phyloP scores from a whole-genome alignment of 2,329 filamentous ascomycete species.

The Neopestalotiopsis sp. region DNA sequence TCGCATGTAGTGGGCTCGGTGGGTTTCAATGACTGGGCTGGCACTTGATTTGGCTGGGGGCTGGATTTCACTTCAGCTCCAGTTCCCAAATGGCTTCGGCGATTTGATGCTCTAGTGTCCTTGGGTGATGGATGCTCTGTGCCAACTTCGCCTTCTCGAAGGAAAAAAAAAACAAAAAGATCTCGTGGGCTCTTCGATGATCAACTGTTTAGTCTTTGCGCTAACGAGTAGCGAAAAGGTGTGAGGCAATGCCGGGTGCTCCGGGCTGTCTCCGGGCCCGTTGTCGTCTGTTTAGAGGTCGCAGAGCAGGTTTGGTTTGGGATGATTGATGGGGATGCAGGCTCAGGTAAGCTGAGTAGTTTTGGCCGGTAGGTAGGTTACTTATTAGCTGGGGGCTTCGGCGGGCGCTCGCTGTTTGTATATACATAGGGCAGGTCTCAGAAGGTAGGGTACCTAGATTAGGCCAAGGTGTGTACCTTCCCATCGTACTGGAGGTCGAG shows the following conservation, averaged over 20 bases:
- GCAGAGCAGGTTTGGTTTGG: not conserved
- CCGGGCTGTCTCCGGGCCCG: conserved; percentile 1
- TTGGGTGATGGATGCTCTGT: not conserved
- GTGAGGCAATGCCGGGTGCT: conserved; percentile 8
- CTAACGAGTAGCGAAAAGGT: not conserved
- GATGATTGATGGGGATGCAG: too few species aligned
- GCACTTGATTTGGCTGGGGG: not conserved
- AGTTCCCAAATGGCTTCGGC: not conserved
- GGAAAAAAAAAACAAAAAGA: not conserved
- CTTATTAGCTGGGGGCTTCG: too few species aligned
- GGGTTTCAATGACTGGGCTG: too few species aligned
- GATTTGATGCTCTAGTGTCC: conserved; percentile 1
- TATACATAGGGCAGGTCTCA: too few species aligned
- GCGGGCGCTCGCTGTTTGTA: too few species aligned
- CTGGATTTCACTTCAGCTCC: not conserved
- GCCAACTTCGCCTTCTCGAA: not conserved
- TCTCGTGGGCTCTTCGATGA: not conserved
- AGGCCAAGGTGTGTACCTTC: not conserved
- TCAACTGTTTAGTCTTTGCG: conserved; percentile 1
- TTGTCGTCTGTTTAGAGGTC: not conserved
- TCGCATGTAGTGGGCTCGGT: too few species aligned
- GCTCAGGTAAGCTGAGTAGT: too few species aligned
- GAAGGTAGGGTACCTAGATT: too few species aligned
- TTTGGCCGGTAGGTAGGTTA: too few species aligned
- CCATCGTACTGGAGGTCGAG: not conserved